These are phyloP conservation scores for Gynostemma pentaphyllum DNA, from an alignment of 306 rosid genomes.

Conservation along the genomic window DNA sequence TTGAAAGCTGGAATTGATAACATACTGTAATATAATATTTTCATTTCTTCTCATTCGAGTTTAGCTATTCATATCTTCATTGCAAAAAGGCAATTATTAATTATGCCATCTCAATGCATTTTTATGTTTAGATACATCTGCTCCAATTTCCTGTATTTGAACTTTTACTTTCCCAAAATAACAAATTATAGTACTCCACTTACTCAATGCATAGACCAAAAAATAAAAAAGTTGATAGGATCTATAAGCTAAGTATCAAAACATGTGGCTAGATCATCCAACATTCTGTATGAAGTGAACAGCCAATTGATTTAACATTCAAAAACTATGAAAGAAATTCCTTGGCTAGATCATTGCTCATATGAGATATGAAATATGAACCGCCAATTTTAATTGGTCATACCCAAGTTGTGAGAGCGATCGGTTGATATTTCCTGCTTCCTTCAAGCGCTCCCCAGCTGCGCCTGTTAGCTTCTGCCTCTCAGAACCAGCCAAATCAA, in stretches of 20 bases:
- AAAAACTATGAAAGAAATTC: neutral
- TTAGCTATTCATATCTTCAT: neutral
- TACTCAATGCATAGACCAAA: neutral
- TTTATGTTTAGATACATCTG: neutral
- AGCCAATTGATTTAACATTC: neutral
- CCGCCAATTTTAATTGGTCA: constrained; percentile 13
- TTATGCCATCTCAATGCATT: neutral
- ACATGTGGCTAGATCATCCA: neutral
- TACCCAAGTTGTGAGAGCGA: constrained; percentile 99
- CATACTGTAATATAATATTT: neutral
- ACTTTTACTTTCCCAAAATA: neutral
- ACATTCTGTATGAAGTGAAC: neutral
- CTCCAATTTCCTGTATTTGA: neutral
- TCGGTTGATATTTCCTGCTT: constrained; percentile 96
- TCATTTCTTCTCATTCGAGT: neutral
- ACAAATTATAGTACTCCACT: neutral
- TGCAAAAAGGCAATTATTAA: neutral
- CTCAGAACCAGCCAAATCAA: constrained; percentile 97
- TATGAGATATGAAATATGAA: neutral
- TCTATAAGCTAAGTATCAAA: neutral
- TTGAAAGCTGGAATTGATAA: neutral
- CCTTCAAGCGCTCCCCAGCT: constrained; percentile 97
- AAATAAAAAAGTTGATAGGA: neutral
- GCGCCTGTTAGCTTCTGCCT: constrained; percentile 89
- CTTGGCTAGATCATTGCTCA: neutral